Conservation (phyloP, 176 grass and related monocot genomes). For the Paspalum vaginatum region DNA sequence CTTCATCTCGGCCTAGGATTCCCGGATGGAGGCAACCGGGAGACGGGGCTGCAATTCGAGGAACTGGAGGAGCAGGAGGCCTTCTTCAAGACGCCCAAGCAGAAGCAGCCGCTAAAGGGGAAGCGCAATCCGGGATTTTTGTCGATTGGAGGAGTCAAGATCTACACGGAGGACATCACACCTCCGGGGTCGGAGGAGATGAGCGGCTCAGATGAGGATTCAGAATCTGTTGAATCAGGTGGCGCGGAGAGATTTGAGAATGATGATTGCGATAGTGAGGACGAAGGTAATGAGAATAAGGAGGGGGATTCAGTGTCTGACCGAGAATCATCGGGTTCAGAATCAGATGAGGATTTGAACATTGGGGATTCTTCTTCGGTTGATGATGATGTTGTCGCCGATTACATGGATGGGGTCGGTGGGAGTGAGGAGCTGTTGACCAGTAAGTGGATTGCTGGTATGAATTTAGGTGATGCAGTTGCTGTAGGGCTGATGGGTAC, state of each 20-base stretch:
- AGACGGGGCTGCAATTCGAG: slow-evolving; percentile 33
- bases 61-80: slow-evolving; percentile 31
- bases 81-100: slow-evolving; percentile 48
- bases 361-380: slow-evolving; percentile 53
- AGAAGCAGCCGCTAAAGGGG: slow-evolving; percentile 29
- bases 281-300: slow-evolving; percentile 38
- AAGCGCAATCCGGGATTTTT: slow-evolving; percentile 59
- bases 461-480: slow-evolving; percentile 61
- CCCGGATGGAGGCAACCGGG: slow-evolving; percentile 28
- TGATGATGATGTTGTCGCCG: slow-evolving; percentile 68
- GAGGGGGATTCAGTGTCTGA: slow-evolving; percentile 31
- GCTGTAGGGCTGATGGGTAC: slow-evolving; percentile 49
- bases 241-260: slow-evolving; percentile 37
- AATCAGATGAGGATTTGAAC: slow-evolving; percentile 47
- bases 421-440: slow-evolving; percentile 61
- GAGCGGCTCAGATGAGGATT: slow-evolving; percentile 37
- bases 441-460: slow-evolving; percentile 38
- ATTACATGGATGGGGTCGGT: slow-evolving; percentile 87
- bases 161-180: slow-evolving; percentile 82
- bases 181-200: slow-evolving; percentile 65
- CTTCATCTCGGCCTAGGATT: slow-evolving; percentile 64
- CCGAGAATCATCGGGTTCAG: slow-evolving; percentile 21
- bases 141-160: slow-evolving; percentile 70
- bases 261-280: slow-evolving; percentile 26
- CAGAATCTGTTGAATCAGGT: slow-evolving; percentile 27